Evolutionary conservation across 371 early-diverging fungal species (phyloP), one percentile per base, ranked within the genome.

Genomic region (Mucor lusitanicus): DNA sequence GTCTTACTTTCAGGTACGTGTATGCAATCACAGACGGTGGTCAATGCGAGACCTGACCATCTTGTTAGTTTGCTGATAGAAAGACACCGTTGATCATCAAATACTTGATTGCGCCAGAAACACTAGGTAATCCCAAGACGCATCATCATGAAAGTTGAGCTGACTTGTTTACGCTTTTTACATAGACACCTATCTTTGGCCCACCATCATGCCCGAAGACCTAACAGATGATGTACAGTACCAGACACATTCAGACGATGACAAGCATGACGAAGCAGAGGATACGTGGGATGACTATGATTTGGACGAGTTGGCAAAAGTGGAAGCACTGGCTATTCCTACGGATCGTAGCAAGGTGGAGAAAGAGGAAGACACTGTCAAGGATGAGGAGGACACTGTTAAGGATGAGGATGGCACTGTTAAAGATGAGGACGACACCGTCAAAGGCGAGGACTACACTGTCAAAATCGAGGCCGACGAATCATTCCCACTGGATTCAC

Each of bases 41-140:
- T 17, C 19, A 32, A 3, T 12, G 27, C 13, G n/a, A 6, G 56
- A 40, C n/a, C 48, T 30, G 30, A 30, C 6, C 3, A 6, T 6
- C 30, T 3, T 30, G 2, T 30, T 59, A 23, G 21, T 46, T 19
- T 50, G 19, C 53, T 4, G 37, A 59, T 23, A 33, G 64, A 54
- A 39, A 25, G 23, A 40, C 25, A 5, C 64, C 70, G 15, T 11
- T 70, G 17, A 44, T 46, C 35, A 65, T 70, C 2, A 55, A 61
- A 39, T 70, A 70, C 23, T 50, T 70, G 33, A 17, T 65, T 25
- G 65, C 70, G 8, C 65, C 61, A 19, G 50, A 65, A 11, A 70
- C 70, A 15, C 33, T 65, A 6, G 70, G 63, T 63, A 53, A 54
- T 15, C 6, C 13, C 1, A 7, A 13, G 40, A 0, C 33, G 3